Percentiles rank a stretch among this genome's conserved stretches.
Evolutionary conservation across 2,329 filamentous ascomycete species (phyloP).

Genomic region (Cercospora zeae-maydis): DNA sequence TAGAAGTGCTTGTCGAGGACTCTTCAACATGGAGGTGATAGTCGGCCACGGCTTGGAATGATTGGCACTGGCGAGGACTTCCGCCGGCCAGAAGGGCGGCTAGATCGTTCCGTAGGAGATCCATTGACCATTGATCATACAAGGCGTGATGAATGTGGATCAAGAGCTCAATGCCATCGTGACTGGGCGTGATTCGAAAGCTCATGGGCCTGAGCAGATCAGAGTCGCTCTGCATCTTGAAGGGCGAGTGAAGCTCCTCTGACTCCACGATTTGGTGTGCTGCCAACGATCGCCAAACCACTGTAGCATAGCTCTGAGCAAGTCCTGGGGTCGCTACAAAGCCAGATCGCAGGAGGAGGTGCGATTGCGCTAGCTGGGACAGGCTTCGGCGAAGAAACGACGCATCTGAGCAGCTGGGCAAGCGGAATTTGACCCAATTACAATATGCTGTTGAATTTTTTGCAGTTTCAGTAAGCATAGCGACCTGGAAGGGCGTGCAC

Average conservation of each 20-base stretch:
- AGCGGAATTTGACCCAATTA: slow-evolving; percentile 69
- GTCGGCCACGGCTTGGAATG: slow-evolving; percentile 59
- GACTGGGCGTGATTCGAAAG: slow-evolving; percentile 51
- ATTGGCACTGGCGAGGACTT: slow-evolving; percentile 45
- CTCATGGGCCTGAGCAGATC: slow-evolving; percentile 58
- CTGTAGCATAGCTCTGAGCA: slow-evolving; percentile 54
- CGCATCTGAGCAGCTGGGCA: slow-evolving; percentile 37
- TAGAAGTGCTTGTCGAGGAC: not conserved
- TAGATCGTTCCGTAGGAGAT: slow-evolving; percentile 68
- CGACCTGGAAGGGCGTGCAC: slow-evolving; percentile 70
- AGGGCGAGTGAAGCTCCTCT: slow-evolving; percentile 18
- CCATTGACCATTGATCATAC: slow-evolving; percentile 89
- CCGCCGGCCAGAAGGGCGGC: slow-evolving; percentile 46
- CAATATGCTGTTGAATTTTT: slow-evolving; percentile 62
- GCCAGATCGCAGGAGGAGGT: slow-evolving; percentile 69
- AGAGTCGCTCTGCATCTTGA: slow-evolving; percentile 26
- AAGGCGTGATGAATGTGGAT: slow-evolving; percentile 74
- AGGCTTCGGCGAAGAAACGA: slow-evolving; percentile 45
- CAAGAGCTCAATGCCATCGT: slow-evolving; percentile 36
- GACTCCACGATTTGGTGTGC: slow-evolving; percentile 31
- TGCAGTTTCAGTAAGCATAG: slow-evolving; percentile 75
- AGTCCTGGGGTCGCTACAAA: slow-evolving; percentile 55
- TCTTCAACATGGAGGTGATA: slow-evolving; percentile 41
- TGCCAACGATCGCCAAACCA: slow-evolving; percentile 58
- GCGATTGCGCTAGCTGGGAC: slow-evolving; percentile 48